Evolutionary conservation across 23 red algal species (phyloP).

Genomic region (Gracilaria domingensis): DNA sequence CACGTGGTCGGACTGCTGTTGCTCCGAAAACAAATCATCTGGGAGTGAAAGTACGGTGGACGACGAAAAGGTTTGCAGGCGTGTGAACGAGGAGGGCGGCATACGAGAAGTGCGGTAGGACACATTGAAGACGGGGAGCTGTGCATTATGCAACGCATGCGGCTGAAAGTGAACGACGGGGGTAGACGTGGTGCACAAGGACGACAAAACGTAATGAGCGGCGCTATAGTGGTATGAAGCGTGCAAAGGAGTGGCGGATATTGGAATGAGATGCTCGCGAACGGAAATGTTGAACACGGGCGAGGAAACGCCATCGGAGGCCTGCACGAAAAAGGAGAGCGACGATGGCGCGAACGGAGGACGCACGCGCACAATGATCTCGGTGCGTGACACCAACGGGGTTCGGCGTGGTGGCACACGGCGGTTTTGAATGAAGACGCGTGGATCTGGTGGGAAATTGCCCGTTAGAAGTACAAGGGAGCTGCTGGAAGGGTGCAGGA

Average conservation of each 20-base stretch:
- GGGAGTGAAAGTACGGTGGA: slow-evolving; percentile 7
- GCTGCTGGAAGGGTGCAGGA: background rate
- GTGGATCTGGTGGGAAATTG: slow-evolving; percentile 19
- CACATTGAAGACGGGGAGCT: background rate
- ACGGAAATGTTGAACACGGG: slow-evolving; percentile 6
- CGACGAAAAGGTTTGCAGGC: background rate
- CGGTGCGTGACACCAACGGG: background rate
- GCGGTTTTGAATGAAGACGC: background rate
- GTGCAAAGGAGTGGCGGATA: background rate
- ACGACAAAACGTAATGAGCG: slow-evolving; percentile 11
- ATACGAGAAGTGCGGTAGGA: slow-evolving; percentile 8
- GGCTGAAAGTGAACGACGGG: slow-evolving; percentile 19
- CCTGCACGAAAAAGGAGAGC: background rate
- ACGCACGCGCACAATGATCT: slow-evolving; percentile 20
- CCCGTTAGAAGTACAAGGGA: slow-evolving; percentile 2
- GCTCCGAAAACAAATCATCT: background rate
- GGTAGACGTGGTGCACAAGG: slow-evolving; percentile 12
- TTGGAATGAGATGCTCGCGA: background rate
- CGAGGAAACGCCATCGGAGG: background rate
- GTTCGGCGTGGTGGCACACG: background rate
- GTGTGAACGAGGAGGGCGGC: background rate
- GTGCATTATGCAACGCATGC: background rate
- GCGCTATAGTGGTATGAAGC: background rate
- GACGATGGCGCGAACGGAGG: background rate
- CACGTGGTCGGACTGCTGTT: background rate